phyloP scores from a whole-genome alignment of 305 asterid genomes.

The Stenogyne calaminthoides region DNA sequence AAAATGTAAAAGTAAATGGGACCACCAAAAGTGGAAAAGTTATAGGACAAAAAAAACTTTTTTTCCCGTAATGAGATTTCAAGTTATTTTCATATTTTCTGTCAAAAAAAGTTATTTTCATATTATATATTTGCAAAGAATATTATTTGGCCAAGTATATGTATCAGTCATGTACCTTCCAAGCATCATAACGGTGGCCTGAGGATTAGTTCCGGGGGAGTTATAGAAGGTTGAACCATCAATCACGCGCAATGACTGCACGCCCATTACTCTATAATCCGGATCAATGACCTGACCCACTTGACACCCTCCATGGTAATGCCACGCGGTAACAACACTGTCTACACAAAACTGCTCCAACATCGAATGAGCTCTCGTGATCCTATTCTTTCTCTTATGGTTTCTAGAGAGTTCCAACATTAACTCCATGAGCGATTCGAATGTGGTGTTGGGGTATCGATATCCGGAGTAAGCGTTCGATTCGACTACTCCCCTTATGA shows the following conservation, averaged over 20 bases:
- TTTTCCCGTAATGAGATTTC: too few relatives aligned
- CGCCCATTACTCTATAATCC: not conserved
- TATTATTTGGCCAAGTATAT: too few relatives aligned
- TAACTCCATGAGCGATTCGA: slow-evolving; percentile 35
- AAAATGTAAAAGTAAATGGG: too few relatives aligned
- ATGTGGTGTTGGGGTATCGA: slow-evolving; percentile 38
- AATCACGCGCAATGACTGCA: not conserved
- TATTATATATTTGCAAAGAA: too few relatives aligned
- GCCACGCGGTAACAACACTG: slow-evolving; percentile 76
- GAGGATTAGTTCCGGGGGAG: not conserved
- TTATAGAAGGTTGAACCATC: not conserved
- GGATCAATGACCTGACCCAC: slow-evolving; percentile 61
- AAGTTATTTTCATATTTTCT: too few relatives aligned
- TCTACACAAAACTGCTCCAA: slow-evolving; percentile 53
- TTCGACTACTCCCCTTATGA: slow-evolving; percentile 44
- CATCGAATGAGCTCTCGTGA: slow-evolving; percentile 27
- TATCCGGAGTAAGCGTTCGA: slow-evolving; percentile 47
- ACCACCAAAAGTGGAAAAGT: too few relatives aligned
- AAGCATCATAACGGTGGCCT: not conserved
- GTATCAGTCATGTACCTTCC: not conserved
- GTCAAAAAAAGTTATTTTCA: too few relatives aligned
- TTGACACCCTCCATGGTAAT: slow-evolving; percentile 88
- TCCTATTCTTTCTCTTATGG: not conserved
- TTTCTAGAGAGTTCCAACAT: slow-evolving; percentile 48
- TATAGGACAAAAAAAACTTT: too few relatives aligned